These are phyloP conservation scores for Heracleum sosnowskyi DNA, from an alignment of 129 eudicot species.

Conservation along the genomic window DNA sequence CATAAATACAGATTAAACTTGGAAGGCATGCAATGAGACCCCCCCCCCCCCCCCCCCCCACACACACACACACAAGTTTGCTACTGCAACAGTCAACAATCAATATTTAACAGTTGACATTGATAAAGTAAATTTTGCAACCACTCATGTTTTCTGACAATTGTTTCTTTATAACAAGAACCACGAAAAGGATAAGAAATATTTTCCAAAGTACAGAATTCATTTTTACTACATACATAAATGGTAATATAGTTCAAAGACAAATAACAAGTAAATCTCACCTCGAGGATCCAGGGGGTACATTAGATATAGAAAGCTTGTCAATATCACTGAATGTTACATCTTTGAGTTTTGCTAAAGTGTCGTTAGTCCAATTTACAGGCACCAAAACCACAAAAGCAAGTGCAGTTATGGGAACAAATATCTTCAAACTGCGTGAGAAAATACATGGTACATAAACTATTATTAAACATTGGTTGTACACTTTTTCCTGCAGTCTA, in stretches of 20 bases:
- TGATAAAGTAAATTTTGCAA: neutral
- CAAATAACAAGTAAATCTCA: conserved; percentile 12
- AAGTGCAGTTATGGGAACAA: conserved; percentile 76
- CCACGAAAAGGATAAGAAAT: neutral
- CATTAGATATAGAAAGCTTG: conserved; percentile 92
- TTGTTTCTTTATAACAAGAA: neutral
- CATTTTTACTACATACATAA: neutral
- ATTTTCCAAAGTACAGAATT: neutral
- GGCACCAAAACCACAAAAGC: conserved; percentile 81
- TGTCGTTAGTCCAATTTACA: conserved; percentile 71
- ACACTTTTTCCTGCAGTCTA: neutral
- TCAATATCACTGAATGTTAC: conserved; percentile 65
- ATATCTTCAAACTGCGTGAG: conserved; percentile 78
- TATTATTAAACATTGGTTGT: neutral
- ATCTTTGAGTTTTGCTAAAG: conserved; percentile 42
- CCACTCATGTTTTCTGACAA: neutral
- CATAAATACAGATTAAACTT: neutral
- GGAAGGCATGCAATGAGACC: neutral
- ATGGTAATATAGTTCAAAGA: neutral
- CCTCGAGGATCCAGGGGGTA: conserved; percentile 80
- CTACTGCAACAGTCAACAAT: neutral
- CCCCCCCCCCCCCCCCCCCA: no score
- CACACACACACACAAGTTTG: no score
- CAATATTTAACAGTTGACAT: neutral
- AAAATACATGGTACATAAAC: neutral